phyloP scores from a whole-genome alignment of 2,329 filamentous ascomycete species.

The Colletotrichum coccodes region DNA sequence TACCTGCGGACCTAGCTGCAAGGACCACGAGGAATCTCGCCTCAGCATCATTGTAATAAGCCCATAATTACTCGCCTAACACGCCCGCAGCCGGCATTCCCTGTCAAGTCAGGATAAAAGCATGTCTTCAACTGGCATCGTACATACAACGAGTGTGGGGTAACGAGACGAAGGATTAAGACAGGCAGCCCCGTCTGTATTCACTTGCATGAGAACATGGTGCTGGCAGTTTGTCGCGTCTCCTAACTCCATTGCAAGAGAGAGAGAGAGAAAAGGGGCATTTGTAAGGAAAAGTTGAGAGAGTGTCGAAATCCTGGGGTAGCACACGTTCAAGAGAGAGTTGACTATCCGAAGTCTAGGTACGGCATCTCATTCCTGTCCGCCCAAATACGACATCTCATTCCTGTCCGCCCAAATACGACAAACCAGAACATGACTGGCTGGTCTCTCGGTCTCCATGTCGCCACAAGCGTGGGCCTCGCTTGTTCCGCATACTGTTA shows the following conservation, averaged over 20 bases:
- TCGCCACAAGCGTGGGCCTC: conserved; percentile 2
- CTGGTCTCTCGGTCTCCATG: background rate
- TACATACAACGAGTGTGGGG: conserved; percentile 9
- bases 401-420: background rate
- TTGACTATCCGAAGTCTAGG: background rate
- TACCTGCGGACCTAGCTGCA: background rate
- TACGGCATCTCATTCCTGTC: background rate
- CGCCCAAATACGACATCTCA: background rate
- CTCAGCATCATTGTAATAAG: background rate
- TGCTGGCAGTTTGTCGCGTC: background rate
- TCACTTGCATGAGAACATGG: conserved; percentile 10
- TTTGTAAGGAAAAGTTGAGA: background rate
- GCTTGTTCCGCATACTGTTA: background rate
- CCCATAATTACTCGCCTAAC: background rate
- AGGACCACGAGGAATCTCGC: too few relatives aligned
- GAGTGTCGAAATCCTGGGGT: background rate
- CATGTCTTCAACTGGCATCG: conserved; percentile 3
- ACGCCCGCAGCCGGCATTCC: background rate
- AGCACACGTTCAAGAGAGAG: background rate
- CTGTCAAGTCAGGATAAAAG: background rate
- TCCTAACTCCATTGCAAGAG: too few relatives aligned
- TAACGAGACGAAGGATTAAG: conserved; percentile 14
- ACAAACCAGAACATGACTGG: background rate
- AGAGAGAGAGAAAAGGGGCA: background rate
- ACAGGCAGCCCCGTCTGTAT: conserved; percentile 4